Conservation (phyloP, 495 filamentous ascomycete genomes). For the Friedmanniomyces simplex region DNA sequence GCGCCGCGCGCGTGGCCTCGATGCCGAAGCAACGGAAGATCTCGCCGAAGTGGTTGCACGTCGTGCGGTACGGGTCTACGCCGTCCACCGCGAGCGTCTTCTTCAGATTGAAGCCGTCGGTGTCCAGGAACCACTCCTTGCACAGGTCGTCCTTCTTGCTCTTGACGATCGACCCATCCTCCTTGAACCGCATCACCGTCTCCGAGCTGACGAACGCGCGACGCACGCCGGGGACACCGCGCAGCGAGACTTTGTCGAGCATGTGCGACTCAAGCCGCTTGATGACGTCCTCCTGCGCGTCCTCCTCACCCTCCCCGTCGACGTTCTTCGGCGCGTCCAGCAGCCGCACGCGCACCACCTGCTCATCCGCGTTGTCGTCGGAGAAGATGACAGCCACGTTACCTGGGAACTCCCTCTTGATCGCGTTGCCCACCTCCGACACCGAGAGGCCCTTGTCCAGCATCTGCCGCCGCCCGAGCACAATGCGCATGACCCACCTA, state of each 20-base stretch:
- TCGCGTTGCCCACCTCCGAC: constrained; percentile 78
- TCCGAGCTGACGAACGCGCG: constrained; percentile 87
- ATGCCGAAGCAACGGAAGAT: constrained; percentile 91
- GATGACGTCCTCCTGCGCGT: constrained; percentile 80
- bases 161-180: constrained; percentile 58
- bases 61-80: constrained; percentile 81
- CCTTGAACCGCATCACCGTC: constrained; percentile 46
- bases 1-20: constrained; percentile 75
- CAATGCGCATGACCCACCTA: constrained; percentile 87
- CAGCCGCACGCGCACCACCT: constrained; percentile 86
- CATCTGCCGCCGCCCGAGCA: constrained; percentile 85
- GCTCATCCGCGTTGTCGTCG: constrained; percentile 94
- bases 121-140: constrained; percentile 92
- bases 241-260: constrained; percentile 77
- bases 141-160: constrained; percentile 60
- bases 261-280: constrained; percentile 86
- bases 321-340: constrained; percentile 50
- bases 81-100: constrained; percentile 77
- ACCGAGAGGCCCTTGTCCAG: constrained; percentile 89
- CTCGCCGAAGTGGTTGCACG: constrained; percentile 91
- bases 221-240: constrained; percentile 79
- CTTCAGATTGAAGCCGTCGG: constrained; percentile 72
- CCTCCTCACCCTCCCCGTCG: constrained; percentile 64
- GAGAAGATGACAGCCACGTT: constrained; percentile 92
- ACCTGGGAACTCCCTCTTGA: constrained; percentile 77